These are phyloP conservation scores for Leucocoprinus leucothites DNA, from an alignment of 768 basidiomycete genomes.

Conservation along the genomic window DNA sequence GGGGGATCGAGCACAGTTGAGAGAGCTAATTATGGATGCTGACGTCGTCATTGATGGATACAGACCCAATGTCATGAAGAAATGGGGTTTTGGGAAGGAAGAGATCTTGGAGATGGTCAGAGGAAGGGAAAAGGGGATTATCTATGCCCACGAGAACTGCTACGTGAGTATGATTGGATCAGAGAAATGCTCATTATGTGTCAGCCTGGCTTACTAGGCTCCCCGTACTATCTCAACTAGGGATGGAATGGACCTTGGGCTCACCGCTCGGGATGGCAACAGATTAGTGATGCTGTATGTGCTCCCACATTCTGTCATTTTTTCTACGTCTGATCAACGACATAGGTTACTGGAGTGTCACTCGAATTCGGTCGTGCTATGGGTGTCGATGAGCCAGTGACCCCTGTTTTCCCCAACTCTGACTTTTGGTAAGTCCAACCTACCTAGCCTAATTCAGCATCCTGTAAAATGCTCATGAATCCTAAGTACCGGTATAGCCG, in stretches of 20 bases:
- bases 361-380: conserved; percentile 20
- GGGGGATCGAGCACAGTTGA: conserved; percentile 16
- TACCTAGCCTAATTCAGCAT: neutral
- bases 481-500: conserved; percentile 19
- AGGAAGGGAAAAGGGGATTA: conserved; percentile 18
- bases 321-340: neutral
- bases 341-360: conserved; percentile 19
- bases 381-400: conserved; percentile 20
- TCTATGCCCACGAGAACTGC: conserved; percentile 26
- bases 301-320: no score
- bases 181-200: neutral
- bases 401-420: conserved; percentile 20
- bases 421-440: conserved; percentile 18
- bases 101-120: conserved; percentile 22
- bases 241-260: conserved; percentile 25
- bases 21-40: conserved; percentile 19
- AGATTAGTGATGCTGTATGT: conserved; percentile 22
- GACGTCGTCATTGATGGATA: conserved; percentile 29
- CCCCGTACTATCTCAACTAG: neutral
- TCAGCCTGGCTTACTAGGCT: no score
- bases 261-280: conserved; percentile 21
- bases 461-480: neutral
- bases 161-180: conserved; percentile 15
- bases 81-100: conserved; percentile 27
- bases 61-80: conserved; percentile 24